phyloP scores from a whole-genome alignment of 2,329 filamentous ascomycete species.

The Phyllosticta citribraziliensis region DNA sequence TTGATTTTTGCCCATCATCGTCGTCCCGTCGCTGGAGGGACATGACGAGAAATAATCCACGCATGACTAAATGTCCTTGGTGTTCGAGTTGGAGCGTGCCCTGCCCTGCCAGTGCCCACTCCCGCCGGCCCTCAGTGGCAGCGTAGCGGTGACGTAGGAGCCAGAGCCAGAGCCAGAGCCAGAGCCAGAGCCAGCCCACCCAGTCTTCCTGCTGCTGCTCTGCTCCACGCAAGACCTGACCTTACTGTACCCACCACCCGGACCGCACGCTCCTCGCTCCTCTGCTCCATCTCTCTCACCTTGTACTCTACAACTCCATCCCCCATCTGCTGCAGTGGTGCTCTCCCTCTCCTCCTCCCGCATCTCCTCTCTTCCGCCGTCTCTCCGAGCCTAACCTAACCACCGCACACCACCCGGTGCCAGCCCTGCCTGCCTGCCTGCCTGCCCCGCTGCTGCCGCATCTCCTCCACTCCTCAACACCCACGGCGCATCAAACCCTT shows the following conservation, averaged over 20 bases:
- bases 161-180: too few relatives aligned
- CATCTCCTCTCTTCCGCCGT: neutral
- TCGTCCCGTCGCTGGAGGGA: too few relatives aligned
- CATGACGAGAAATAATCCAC: neutral
- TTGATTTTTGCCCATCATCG: neutral
- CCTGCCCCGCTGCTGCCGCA: constrained; percentile 7
- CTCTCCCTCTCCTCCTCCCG: too few relatives aligned
- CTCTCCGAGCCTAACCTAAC: neutral
- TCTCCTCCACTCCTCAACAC: constrained; percentile 1
- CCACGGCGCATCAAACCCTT: neutral
- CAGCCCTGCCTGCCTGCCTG: neutral
- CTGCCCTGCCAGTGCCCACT: neutral
- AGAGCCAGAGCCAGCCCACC: too few relatives aligned
- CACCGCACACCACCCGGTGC: neutral
- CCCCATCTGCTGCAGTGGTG: too few relatives aligned
- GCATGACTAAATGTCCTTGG: neutral
- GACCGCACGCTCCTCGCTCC: too few relatives aligned
- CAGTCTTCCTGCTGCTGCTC: too few relatives aligned
- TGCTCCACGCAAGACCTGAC: too few relatives aligned
- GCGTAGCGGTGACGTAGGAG: neutral
- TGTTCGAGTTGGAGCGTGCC: neutral
- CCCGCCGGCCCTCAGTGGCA: neutral
- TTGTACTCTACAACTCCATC: neutral
- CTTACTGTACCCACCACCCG: too few relatives aligned
- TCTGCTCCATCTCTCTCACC: too few relatives aligned